Evolutionary conservation across 257 asterid species (phyloP), one percentile per base, ranked within the genome.

Genomic region (Verbena officinalis): DNA sequence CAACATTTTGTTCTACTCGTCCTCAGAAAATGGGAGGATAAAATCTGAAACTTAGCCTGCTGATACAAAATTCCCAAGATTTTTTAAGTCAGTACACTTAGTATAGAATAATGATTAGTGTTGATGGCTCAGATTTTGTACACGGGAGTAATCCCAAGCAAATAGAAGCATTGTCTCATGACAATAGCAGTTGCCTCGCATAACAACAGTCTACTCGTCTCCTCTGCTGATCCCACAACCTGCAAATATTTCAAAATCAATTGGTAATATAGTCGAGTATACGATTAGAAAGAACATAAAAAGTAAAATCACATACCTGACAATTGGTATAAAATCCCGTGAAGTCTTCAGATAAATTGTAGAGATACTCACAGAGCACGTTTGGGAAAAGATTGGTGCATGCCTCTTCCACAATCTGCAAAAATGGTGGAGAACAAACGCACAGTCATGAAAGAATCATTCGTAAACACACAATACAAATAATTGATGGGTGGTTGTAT

Each of bases 281-380:
- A 24, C 39, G 22, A 45, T 21, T 9, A 48, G 27, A 48, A 8
- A 27, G 33, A n/a, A n/a, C n/a, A n/a, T n/a, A n/a, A n/a, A n/a
- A n/a, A n/a, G n/a, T n/a, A n/a, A n/a, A n/a, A 13, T 42, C 22
- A 16, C 67, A 51, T 83, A 94, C 99, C 99, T 83, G 90, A 58
- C 99, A 94, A 73, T 83, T 88, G 27, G 96, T 83, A 49, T 88
- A 90, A 61, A 94, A 94, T 72, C 73, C 73, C 17, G 97, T 84
- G 84, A 84, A 94, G 80, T 83, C 88, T 73, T 94, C 96, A 0
- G 99, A 94, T 73, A 94, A 49, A 54, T 85, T 86, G 83, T 88
- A 94, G 14, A 90, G 75, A 69, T 86, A 94, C 74, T 94, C 96
- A 64, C 99, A 94, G 65, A 88, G 49, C n/a, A 72, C 64, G 52